Evolutionary conservation across 139 green algal species (phyloP).

Genomic region (Zygnema cylindricum): DNA sequence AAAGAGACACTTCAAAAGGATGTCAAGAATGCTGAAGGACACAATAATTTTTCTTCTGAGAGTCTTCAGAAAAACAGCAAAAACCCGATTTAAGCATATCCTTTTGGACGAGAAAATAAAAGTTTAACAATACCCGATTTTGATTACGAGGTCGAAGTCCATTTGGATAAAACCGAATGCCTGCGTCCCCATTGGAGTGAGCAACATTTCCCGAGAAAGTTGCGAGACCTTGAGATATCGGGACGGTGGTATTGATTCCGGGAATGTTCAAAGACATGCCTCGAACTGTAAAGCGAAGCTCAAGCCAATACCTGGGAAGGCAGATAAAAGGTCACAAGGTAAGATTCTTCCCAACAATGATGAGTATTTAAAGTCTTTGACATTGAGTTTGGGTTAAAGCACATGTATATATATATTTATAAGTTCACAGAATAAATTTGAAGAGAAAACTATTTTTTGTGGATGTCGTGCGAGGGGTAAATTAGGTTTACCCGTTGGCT

Average conservation of each 20-base stretch:
- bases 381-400: too few relatives aligned
- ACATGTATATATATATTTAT: too few relatives aligned
- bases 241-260: not conserved
- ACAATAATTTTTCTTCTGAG: not conserved
- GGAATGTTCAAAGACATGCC: constrained; percentile 2
- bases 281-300: constrained; percentile 4
- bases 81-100: too few relatives aligned
- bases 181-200: constrained; percentile 25
- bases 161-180: constrained; percentile 43
- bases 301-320: constrained; percentile 48
- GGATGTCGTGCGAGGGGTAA: not conserved
- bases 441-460: too few relatives aligned
- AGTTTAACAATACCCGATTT: not conserved
- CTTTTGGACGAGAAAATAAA: not conserved
- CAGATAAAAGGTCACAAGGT: too few relatives aligned
- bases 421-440: too few relatives aligned
- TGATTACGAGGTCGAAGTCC: constrained; percentile 1
- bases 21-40: not conserved
- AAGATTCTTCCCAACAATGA: too few relatives aligned
- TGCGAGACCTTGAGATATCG: not conserved
- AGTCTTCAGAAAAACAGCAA: not conserved
- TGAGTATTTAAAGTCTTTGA: too few relatives aligned
- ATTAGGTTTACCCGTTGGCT: constrained; percentile 22
- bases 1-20: not conserved
- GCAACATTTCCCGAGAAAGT: constrained; percentile 21